Evolutionary conservation across 2,329 filamentous ascomycete species (phyloP).

Genomic region (Alternaria arborescens): DNA sequence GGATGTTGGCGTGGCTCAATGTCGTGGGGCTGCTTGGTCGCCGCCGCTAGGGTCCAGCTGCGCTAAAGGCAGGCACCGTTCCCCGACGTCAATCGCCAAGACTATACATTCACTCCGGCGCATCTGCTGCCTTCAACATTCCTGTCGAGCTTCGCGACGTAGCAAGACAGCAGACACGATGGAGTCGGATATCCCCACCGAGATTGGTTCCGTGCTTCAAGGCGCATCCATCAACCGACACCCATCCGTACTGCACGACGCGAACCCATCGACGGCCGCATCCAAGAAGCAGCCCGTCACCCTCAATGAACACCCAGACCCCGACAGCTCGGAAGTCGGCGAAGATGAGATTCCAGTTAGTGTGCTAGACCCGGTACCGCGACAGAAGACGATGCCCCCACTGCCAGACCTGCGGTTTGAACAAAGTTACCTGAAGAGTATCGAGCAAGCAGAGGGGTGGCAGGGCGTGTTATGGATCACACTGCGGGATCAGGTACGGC

Average conservation of each 20-base stretch:
- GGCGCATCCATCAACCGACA: slow-evolving; percentile 77
- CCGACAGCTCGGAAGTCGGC: slow-evolving; percentile 59
- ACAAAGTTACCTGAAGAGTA: slow-evolving; percentile 95
- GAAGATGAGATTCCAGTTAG: slow-evolving; percentile 76
- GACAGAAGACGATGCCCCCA: slow-evolving; percentile 71
- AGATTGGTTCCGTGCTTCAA: slow-evolving; percentile 82
- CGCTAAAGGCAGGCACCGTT: slow-evolving; percentile 23
- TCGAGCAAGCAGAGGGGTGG: slow-evolving; percentile 80
- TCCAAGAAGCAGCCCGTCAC: slow-evolving; percentile 71
- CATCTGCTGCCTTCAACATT: slow-evolving; percentile 11
- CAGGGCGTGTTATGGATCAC: slow-evolving; percentile 86
- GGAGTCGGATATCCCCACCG: slow-evolving; percentile 65
- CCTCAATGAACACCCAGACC: slow-evolving; percentile 45
- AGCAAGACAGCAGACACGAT: slow-evolving; percentile 50
- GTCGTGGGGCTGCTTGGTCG: slow-evolving; percentile 32
- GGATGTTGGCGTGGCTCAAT: slow-evolving; percentile 22
- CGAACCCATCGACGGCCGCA: slow-evolving; percentile 80
- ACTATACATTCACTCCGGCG: slow-evolving; percentile 22
- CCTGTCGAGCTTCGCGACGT: neutral
- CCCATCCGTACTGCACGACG: slow-evolving; percentile 76
- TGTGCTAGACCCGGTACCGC: slow-evolving; percentile 65
- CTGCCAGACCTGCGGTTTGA: slow-evolving; percentile 89
- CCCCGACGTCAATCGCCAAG: slow-evolving; percentile 40
- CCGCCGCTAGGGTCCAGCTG: slow-evolving; percentile 26
- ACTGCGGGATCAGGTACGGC: slow-evolving; percentile 79